Evolutionary conservation across 2,329 filamentous ascomycete genomes (phyloP).

Genomic region (Paecilomyces sp.): DNA sequence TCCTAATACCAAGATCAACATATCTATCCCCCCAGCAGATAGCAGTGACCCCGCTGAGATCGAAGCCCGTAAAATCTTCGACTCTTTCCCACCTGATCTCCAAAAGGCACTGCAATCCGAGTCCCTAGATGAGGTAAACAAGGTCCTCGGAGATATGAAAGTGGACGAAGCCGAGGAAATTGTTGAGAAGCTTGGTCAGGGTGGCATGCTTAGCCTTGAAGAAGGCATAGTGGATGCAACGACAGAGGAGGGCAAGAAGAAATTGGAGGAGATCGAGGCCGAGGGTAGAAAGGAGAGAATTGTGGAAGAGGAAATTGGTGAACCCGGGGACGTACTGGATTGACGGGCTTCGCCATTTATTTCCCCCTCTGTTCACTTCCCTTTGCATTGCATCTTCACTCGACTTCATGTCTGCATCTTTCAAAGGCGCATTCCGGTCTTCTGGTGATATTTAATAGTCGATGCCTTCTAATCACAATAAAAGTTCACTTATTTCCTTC

Average conservation of each 20-base stretch:
- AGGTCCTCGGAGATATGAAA: constrained; percentile 79
- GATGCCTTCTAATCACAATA: neutral
- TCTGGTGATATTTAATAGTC: neutral
- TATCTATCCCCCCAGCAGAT: constrained; percentile 65
- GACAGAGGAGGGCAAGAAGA: constrained; percentile 73
- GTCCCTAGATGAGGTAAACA: constrained; percentile 81
- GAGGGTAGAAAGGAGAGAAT: constrained; percentile 31
- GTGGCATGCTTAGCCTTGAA: constrained; percentile 83
- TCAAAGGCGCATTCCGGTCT: neutral
- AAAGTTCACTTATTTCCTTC: neutral
- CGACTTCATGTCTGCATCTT: neutral
- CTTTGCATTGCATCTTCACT: neutral
- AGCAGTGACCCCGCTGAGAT: constrained; percentile 58
- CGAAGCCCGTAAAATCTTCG: constrained; percentile 67
- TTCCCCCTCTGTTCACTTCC: neutral
- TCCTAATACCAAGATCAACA: constrained; percentile 84
- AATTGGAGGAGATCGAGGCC: constrained; percentile 67
- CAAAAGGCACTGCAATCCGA: constrained; percentile 78
- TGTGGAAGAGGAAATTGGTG: constrained; percentile 49
- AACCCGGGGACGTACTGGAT: constrained; percentile 42
- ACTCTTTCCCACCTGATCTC: constrained; percentile 74
- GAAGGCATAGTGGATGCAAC: constrained; percentile 93
- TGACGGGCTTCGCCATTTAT: neutral
- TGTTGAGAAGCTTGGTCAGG: constrained; percentile 72
- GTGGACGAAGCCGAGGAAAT: constrained; percentile 82